These are phyloP conservation scores for Karstenula rhodostoma DNA, from an alignment of 2,329 filamentous ascomycete genomes.

Conservation along the genomic window DNA sequence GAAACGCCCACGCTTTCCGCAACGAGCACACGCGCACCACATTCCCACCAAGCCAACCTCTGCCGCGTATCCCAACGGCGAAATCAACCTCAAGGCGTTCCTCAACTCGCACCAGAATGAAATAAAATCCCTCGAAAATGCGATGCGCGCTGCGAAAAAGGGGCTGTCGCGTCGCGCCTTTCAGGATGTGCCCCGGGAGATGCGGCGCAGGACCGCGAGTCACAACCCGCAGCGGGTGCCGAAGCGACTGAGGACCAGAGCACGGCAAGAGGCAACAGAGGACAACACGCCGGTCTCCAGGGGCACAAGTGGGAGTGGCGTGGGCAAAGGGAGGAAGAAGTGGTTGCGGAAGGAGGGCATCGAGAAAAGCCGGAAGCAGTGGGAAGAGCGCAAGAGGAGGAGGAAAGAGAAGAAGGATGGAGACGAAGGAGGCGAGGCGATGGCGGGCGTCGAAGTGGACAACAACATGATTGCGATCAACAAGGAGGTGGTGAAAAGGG, in stretches of 20 bases:
- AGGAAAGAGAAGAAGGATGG: slow-evolving; percentile 45
- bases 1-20: slow-evolving; percentile 39
- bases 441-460: slow-evolving; percentile 40
- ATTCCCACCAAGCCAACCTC: slow-evolving; percentile 41
- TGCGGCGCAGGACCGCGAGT: slow-evolving; percentile 88
- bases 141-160: slow-evolving; percentile 77
- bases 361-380: slow-evolving; percentile 71
- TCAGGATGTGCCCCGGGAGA: slow-evolving; percentile 83
- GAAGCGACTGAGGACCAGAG: slow-evolving; percentile 74
- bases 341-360: slow-evolving; percentile 78
- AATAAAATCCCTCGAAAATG: slow-evolving; percentile 82
- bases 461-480: slow-evolving; percentile 14
- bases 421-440: slow-evolving; percentile 35
- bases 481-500: slow-evolving; percentile 48
- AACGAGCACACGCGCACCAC: slow-evolving; percentile 31
- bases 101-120: slow-evolving; percentile 87
- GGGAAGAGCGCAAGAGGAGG: slow-evolving; percentile 62
- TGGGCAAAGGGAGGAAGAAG: slow-evolving; percentile 51
- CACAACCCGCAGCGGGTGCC: slow-evolving; percentile 95
- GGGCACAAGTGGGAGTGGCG: slow-evolving; percentile 67
- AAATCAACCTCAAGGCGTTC: slow-evolving; percentile 85
- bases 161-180: slow-evolving; percentile 77
- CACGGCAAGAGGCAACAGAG: slow-evolving; percentile 77
- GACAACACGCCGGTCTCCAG: slow-evolving; percentile 90
- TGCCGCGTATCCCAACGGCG: slow-evolving; percentile 71